phyloP scores from a whole-genome alignment of 2,329 filamentous ascomycete species.

The Trichothecium roseum region DNA sequence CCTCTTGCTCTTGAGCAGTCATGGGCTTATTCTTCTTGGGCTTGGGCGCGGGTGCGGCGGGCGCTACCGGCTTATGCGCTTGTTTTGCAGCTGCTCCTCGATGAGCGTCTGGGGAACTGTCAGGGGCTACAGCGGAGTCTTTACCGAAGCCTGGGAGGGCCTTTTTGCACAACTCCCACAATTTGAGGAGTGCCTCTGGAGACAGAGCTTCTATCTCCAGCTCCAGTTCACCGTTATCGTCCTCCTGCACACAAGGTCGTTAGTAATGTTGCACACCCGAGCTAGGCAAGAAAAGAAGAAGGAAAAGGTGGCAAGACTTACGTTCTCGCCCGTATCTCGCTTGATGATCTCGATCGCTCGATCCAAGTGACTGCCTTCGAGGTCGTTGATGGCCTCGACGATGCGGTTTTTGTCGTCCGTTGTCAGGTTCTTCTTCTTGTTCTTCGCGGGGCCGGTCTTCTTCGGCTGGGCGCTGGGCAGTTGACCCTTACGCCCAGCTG shows the following conservation, averaged over 20 bases:
- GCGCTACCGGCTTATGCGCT: conserved; percentile 13
- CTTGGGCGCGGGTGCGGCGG: conserved; percentile 23
- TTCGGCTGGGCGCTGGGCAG: conserved; percentile 12
- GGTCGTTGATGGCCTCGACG: conserved; percentile 70
- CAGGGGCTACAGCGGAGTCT: conserved; percentile 14
- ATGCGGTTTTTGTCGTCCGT: conserved; percentile 85
- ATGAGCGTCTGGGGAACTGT: conserved; percentile 19
- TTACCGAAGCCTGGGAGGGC: conserved; percentile 29
- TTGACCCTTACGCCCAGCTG: conserved; percentile 2
- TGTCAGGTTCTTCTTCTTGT: conserved; percentile 47
- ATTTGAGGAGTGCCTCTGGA: conserved; percentile 41
- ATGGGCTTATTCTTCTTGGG: conserved; percentile 68
- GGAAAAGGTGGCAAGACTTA: conserved; percentile 35
- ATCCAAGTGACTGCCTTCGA: conserved; percentile 68
- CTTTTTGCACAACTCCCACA: conserved; percentile 35
- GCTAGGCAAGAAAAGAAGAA: no score
- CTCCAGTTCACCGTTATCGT: conserved; percentile 48
- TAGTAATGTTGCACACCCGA: conserved; percentile 11
- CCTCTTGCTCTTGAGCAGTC: conserved; percentile 60
- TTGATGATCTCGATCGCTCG: conserved; percentile 85
- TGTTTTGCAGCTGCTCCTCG: conserved; percentile 17
- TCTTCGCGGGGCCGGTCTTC: conserved; percentile 30
- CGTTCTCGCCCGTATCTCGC: conserved; percentile 68
- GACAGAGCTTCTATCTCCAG: conserved; percentile 49
- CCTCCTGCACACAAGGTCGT: conserved; percentile 33